Percentiles rank a stretch among this genome's conserved stretches.
These are phyloP conservation scores for Wickerhamiella vanderwaltii DNA, from an alignment of 805 yeast genomes.

Conservation along the genomic window DNA sequence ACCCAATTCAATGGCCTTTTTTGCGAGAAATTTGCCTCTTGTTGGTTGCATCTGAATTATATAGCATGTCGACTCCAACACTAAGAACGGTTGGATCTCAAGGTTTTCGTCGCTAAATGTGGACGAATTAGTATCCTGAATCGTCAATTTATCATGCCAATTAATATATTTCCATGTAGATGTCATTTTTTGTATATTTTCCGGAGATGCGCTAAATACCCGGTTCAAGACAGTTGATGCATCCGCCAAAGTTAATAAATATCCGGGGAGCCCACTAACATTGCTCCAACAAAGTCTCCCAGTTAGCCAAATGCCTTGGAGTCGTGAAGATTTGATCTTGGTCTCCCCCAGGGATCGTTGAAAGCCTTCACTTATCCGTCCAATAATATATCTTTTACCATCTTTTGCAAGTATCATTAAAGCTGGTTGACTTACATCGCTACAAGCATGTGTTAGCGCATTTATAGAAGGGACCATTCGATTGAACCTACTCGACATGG, in stretches of 20 bases:
- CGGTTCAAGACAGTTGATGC: conserved; percentile 29
- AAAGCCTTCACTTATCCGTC: conserved; percentile 73
- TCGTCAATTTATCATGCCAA: conserved; percentile 51
- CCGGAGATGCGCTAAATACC: conserved; percentile 32
- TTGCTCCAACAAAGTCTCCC: conserved; percentile 68
- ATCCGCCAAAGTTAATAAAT: conserved; percentile 69
- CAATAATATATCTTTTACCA: conserved; percentile 55
- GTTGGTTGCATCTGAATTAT: conserved; percentile 53
- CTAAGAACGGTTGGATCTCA: conserved; percentile 19
- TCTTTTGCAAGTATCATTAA: conserved; percentile 35
- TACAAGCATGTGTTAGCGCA: conserved; percentile 32
- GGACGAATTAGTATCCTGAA: conserved; percentile 32
- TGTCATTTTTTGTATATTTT: conserved; percentile 42
- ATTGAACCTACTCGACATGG: background rate
- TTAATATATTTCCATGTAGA: conserved; percentile 82
- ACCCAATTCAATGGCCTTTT: conserved; percentile 55
- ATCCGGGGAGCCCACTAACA: conserved; percentile 89
- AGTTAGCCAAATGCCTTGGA: conserved; percentile 58
- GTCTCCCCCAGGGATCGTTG: conserved; percentile 62
- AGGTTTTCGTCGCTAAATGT: conserved; percentile 26
- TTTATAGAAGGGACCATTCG: conserved; percentile 15
- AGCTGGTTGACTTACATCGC: conserved; percentile 39
- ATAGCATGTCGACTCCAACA: conserved; percentile 36
- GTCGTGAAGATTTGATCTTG: conserved; percentile 42
- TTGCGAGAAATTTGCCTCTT: conserved; percentile 64